Conservation (phyloP, 2,329 filamentous ascomycete species). For the Fusarium sp. region DNA sequence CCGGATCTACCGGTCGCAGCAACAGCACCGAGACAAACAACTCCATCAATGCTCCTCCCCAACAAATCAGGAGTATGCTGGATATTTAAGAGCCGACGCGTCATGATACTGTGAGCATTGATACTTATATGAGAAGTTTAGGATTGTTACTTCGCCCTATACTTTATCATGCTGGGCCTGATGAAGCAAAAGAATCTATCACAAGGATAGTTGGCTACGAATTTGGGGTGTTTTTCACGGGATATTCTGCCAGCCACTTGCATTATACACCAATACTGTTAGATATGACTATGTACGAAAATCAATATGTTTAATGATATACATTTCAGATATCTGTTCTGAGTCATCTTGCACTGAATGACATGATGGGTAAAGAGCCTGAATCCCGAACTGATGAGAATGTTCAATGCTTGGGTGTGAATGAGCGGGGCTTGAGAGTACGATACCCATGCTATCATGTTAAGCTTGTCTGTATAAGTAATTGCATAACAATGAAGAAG, state of each 20-base stretch:
- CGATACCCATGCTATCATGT: background rate
- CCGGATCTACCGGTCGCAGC: constrained; percentile 53
- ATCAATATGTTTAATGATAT: constrained; percentile 26
- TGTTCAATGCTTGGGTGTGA: background rate
- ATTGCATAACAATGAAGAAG: background rate
- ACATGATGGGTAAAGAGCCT: background rate
- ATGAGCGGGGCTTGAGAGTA: background rate
- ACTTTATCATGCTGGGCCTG: constrained; percentile 13
- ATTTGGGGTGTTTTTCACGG: constrained; percentile 1
- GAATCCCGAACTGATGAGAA: background rate
- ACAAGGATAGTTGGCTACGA: constrained; percentile 15
- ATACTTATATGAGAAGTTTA: background rate
- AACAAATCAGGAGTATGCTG: constrained; percentile 68
- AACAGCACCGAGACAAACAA: constrained; percentile 58
- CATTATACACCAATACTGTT: background rate
- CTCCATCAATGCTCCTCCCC: constrained; percentile 60
- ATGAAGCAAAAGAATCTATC: constrained; percentile 17
- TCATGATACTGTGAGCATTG: background rate
- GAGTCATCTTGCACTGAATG: background rate
- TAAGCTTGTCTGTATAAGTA: background rate
- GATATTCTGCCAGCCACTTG: background rate
- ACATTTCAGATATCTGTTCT: background rate
- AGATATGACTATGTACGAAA: constrained; percentile 25
- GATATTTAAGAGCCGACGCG: constrained; percentile 55
- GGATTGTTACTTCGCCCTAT: constrained; percentile 4